A percentile compares a stretch with the other conserved stretches of the same genome.
phyloP scores from a whole-genome alignment of 441 rosid genomes.

The Populus hybrid region DNA sequence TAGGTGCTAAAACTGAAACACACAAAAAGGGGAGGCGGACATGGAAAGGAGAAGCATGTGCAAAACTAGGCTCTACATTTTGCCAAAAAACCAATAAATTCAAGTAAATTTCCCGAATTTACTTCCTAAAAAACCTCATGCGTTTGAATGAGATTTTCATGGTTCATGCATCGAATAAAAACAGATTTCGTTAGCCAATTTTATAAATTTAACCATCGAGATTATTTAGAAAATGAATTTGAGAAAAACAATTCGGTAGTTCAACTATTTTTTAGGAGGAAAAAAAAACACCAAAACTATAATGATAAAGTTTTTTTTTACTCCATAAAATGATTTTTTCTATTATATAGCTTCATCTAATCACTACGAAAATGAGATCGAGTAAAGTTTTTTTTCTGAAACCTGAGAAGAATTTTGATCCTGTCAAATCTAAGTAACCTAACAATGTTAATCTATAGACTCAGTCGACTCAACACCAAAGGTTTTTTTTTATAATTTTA shows the following conservation, averaged over 20 bases:
- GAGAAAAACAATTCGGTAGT: no score
- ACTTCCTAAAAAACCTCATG: background rate
- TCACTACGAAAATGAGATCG: no score
- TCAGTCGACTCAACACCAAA: rapidly evolving
- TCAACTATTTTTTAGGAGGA: no score
- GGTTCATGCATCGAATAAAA: background rate
- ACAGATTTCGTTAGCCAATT: background rate
- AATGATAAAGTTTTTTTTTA: no score
- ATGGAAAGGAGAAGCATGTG: background rate
- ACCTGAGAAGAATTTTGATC: no score
- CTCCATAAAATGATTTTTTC: no score
- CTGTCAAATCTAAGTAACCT: rapidly evolving
- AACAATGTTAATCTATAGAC: no score
- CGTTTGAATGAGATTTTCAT: background rate
- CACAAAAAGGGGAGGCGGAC: background rate
- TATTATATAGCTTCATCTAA: no score
- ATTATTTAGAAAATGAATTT: no score
- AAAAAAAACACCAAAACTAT: no score
- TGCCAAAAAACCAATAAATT: background rate
- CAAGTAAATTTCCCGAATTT: background rate
- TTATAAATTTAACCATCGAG: background rate
- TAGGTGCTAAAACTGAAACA: background rate
- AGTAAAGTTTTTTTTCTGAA: no score
- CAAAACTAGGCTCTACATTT: background rate
- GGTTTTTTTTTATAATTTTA: rapidly evolving